Base-by-base conservation (phyloP, 805 yeast species). In the Metschnikowia henanensis region DNA sequence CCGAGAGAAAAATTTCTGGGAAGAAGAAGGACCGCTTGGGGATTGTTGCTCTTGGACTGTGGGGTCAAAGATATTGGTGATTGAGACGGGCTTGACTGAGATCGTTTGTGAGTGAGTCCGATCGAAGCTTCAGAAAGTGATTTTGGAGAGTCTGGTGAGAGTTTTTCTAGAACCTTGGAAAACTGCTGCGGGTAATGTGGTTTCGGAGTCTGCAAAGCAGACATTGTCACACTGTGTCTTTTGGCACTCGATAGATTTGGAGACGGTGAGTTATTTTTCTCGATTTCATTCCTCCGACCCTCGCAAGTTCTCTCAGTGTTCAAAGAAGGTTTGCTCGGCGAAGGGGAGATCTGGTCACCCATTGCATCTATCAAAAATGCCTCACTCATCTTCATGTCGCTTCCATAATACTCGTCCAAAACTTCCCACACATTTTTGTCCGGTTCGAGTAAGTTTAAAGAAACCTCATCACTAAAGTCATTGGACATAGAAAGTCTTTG, bases 371-470 rank as follows among this genome's bases (percentile, higher is more conserved):
- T 72, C 2, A 84, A 59, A 23, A 86, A 69, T 0, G 92, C 84
- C 38, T 84, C 88, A 15, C 67, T 64, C 73, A 83, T 76, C 2
- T 60, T 51, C 90, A 84, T 86, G 0, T 89, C 88, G n/a, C 67
- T 59, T 0, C 90, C 87, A 56, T 66, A 86, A 53, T 73, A 76
- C 17, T 66, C 65, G 46, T 85, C 90, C 7, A 87, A 51, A 0
- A 84, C 52, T 8, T 65, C 61, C 78, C 81, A 80, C 1, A 87
- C 79, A 16, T 67, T 60, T 38, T 74, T 76, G 56, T 86, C 92
- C 0, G 94, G 87, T 45, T 79, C 81, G 4, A 83, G 43, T 25
- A 31, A 16, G 16, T 30, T n/a, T 10, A 35, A 34, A 6, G 30
- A 7, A 19, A 19, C 7, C 13, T 41, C 31, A n/a, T n/a, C 15